Evolutionary conservation across 2,329 filamentous ascomycete species (phyloP).

Genomic region (Neopestalotiopsis rosae): DNA sequence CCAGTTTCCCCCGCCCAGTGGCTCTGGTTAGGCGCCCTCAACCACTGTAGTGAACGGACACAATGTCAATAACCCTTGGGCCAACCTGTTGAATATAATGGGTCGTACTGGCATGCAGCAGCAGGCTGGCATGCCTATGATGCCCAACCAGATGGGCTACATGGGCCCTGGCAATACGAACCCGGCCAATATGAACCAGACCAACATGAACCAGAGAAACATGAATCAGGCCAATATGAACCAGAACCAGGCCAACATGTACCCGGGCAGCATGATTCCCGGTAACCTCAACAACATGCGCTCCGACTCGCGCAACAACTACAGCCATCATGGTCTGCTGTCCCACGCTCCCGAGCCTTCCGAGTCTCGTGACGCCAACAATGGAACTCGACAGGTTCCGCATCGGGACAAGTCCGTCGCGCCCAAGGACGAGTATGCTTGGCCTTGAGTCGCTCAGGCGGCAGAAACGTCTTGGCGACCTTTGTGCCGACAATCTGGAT

Average conservation of each 20-base stretch:
- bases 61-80: neutral
- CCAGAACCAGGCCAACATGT: too few relatives aligned
- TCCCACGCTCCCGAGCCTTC: too few relatives aligned
- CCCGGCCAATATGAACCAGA: neutral
- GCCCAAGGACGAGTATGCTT: neutral
- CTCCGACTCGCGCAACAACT: too few relatives aligned
- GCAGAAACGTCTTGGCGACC: neutral
- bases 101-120: neutral
- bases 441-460: neutral
- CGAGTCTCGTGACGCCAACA: neutral
- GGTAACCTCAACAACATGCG: too few relatives aligned
- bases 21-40: conserved; percentile 28
- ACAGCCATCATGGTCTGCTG: too few relatives aligned
- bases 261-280: too few relatives aligned
- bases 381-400: neutral
- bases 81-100: neutral
- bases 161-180: neutral
- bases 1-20: conserved; percentile 33
- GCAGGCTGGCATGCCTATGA: neutral
- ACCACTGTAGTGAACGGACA: neutral
- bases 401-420: neutral
- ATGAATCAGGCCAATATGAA: neutral
- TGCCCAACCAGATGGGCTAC: neutral
- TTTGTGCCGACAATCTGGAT: neutral
- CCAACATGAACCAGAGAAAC: neutral